Conservation (phyloP, 805 yeast species). For the Schizosaccharomyces japonicus region DNA sequence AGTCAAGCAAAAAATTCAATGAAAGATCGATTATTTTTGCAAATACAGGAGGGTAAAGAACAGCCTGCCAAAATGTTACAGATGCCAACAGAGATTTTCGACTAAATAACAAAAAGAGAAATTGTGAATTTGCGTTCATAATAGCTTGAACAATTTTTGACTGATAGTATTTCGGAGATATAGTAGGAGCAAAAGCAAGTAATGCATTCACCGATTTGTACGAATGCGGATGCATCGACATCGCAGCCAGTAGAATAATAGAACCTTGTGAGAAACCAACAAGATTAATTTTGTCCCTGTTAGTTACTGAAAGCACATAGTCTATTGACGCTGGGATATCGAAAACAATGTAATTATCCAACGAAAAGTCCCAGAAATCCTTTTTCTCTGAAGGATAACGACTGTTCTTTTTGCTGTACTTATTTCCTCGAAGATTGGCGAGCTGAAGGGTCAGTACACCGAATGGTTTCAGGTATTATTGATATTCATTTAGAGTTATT, state of each 20-base stretch:
- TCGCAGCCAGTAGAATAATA: constrained; percentile 72
- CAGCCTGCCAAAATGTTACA: constrained; percentile 54
- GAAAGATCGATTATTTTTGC: constrained; percentile 47
- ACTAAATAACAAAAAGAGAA: constrained; percentile 53
- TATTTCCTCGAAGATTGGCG: constrained; percentile 82
- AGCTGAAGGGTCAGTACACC: too few species aligned
- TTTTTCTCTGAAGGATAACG: constrained; percentile 20
- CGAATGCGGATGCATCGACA: constrained; percentile 39
- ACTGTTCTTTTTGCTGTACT: constrained; percentile 63
- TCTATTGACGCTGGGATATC: constrained; percentile 73
- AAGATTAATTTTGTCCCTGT: constrained; percentile 29
- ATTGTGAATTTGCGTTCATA: constrained; percentile 49
- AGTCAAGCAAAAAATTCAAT: constrained; percentile 45
- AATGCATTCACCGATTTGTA: constrained; percentile 32
- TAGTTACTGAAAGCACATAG: constrained; percentile 35
- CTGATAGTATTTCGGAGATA: constrained; percentile 68
- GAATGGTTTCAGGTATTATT: too few species aligned
- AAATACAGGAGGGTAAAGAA: constrained; percentile 43
- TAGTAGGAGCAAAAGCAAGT: constrained; percentile 80
- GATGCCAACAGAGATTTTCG: constrained; percentile 49
- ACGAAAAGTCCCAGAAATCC: constrained; percentile 68
- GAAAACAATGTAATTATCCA: constrained; percentile 75
- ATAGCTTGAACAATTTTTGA: constrained; percentile 54
- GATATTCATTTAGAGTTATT: too few species aligned
- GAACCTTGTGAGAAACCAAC: constrained; percentile 88